Evolutionary conservation across 345 rosid genomes (phyloP).

Genomic region (Populus ilicifolia): DNA sequence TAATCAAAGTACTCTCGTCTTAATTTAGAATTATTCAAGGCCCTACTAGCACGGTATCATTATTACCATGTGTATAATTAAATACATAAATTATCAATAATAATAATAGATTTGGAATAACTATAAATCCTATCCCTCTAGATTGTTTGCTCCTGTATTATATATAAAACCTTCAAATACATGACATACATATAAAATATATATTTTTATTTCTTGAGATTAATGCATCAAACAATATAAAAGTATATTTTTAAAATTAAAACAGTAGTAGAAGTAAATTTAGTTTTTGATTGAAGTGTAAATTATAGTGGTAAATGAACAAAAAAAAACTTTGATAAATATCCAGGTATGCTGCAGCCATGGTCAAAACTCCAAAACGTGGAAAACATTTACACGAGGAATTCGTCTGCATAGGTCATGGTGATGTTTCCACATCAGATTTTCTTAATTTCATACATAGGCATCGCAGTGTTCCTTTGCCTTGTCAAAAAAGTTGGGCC

Average conservation of each 20-base stretch:
- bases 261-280: no score
- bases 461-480: no score
- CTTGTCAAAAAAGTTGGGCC: no score
- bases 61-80: not conserved
- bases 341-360: not conserved
- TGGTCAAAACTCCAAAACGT: not conserved
- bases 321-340: not conserved
- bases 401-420: not conserved
- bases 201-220: not conserved
- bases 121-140: not conserved
- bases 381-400: not conserved
- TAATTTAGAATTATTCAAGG: not conserved
- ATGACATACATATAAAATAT: not conserved
- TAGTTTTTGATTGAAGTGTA: no score
- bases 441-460: not conserved
- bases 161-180: not conserved
- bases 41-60: not conserved
- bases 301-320: no score
- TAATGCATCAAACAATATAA: no score
- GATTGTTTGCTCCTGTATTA: not conserved
- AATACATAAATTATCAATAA: no score
- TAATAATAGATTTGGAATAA: no score
- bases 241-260: no score
- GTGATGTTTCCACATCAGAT: not conserved
- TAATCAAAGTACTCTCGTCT: not conserved